Evolutionary conservation across 2,329 filamentous ascomycete species (phyloP).

Genomic region (Trichoderma citrinoviride): DNA sequence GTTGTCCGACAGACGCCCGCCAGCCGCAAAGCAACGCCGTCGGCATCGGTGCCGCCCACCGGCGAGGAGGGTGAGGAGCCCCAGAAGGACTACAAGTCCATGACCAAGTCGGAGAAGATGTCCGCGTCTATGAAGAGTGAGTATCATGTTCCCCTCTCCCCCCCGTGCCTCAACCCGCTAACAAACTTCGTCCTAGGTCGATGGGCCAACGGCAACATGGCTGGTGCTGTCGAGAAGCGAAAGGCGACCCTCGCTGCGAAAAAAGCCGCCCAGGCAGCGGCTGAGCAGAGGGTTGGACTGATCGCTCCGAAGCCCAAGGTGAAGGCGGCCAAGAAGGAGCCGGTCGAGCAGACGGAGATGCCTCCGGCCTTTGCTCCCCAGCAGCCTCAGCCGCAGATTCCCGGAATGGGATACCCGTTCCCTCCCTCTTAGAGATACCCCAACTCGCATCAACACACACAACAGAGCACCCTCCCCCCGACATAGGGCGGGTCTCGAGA

Average conservation of each 20-base stretch:
- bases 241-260: constrained; percentile 60
- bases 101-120: constrained; percentile 67
- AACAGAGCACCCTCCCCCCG: neutral
- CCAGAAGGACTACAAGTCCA: constrained; percentile 56
- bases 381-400: constrained; percentile 32
- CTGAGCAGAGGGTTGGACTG: constrained; percentile 37
- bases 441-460: neutral
- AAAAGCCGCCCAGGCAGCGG: constrained; percentile 49
- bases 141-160: constrained; percentile 25
- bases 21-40: constrained; percentile 34
- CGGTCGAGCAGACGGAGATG: constrained; percentile 28
- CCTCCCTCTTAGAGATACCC: constrained; percentile 19
- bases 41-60: constrained; percentile 24
- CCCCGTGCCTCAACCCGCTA: constrained; percentile 25
- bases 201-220: constrained; percentile 61
- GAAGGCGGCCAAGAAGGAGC: constrained; percentile 37
- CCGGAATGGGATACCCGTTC: constrained; percentile 32
- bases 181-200: constrained; percentile 42
- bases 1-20: constrained; percentile 34
- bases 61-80: constrained; percentile 40
- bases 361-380: constrained; percentile 13
- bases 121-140: constrained; percentile 63
- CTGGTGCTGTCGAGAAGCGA: constrained; percentile 57
- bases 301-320: constrained; percentile 41
- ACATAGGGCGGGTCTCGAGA: neutral